phyloP scores from a whole-genome alignment of 2,329 filamentous ascomycete species.

The Hymenoscyphus occultus region DNA sequence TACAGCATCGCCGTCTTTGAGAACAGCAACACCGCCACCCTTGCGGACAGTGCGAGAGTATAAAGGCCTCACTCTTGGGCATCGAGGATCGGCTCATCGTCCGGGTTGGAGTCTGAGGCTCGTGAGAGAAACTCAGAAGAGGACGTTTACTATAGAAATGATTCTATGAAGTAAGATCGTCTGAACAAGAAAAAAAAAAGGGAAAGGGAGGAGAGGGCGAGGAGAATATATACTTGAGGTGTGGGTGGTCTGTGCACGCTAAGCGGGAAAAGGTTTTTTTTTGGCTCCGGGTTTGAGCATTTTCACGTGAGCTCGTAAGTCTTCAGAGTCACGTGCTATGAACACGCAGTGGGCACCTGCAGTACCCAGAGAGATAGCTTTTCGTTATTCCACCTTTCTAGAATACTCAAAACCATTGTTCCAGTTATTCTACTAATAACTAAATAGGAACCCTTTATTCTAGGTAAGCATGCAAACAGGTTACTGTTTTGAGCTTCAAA shows the following conservation, averaged over 20 bases:
- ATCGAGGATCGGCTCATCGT: constrained; percentile 90
- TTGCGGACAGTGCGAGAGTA: constrained; percentile 59
- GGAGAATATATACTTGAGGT: neutral
- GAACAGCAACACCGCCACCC: constrained; percentile 50
- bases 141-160: constrained; percentile 98
- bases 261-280: neutral
- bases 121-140: constrained; percentile 86
- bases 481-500: no score
- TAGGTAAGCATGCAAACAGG: no score
- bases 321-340: no score
- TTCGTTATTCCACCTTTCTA: no score
- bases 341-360: no score
- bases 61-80: constrained; percentile 79
- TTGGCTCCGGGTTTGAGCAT: neutral
- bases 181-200: constrained; percentile 12
- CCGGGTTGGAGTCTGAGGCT: constrained; percentile 95
- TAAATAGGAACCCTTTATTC: no score
- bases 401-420: no score
- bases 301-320: neutral
- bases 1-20: constrained; percentile 50
- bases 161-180: constrained; percentile 56
- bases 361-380: no score
- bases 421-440: no score
- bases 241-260: neutral
- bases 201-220: constrained; percentile 27